These are phyloP conservation scores for Actinomortierella wolfii DNA, from an alignment of 371 early-diverging fungal genomes.

Conservation along the genomic window DNA sequence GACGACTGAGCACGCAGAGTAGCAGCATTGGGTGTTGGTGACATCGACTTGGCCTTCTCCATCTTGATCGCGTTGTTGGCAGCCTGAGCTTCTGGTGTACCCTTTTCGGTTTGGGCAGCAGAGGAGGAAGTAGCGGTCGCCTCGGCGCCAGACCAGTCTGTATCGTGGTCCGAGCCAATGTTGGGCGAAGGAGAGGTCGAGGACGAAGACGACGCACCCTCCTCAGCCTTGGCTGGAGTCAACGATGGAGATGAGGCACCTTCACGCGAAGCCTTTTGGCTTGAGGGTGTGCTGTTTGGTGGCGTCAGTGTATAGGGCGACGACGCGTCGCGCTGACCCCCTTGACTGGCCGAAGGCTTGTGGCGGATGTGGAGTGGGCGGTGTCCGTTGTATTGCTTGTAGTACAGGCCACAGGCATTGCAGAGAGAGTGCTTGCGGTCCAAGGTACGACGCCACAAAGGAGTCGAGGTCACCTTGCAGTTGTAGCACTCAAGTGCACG, in stretches of 20 bases:
- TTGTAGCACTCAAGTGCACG: conserved; percentile 81
- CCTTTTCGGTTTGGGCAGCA: not conserved
- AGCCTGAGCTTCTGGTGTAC: too few relatives aligned
- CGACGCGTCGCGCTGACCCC: conserved; percentile 20
- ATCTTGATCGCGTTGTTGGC: too few relatives aligned
- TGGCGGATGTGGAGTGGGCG: conserved; percentile 67
- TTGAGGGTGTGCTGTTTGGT: conserved; percentile 7
- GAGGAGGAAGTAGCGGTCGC: not conserved
- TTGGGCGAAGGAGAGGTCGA: too few relatives aligned
- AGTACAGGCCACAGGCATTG: conserved; percentile 85
- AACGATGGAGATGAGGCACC: not conserved
- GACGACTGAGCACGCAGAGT: too few relatives aligned
- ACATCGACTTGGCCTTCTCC: too few relatives aligned
- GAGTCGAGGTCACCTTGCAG: conserved; percentile 78
- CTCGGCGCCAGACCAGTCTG: not conserved
- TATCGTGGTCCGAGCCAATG: too few relatives aligned
- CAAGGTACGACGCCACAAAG: conserved; percentile 81
- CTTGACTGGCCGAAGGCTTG: conserved; percentile 49
- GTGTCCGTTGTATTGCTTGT: conserved; percentile 74
- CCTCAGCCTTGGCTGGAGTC: conserved; percentile 2
- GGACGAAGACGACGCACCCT: too few relatives aligned
- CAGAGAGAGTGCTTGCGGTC: conserved; percentile 78
- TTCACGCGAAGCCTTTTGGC: conserved; percentile 1
- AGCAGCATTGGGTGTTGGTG: too few relatives aligned
- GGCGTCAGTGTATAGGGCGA: conserved; percentile 29